Percentiles rank a stretch among this genome's conserved stretches.
These are phyloP conservation scores for Aspergillus luchuensis DNA, from an alignment of 2,329 filamentous ascomycete species.

Conservation along the genomic window DNA sequence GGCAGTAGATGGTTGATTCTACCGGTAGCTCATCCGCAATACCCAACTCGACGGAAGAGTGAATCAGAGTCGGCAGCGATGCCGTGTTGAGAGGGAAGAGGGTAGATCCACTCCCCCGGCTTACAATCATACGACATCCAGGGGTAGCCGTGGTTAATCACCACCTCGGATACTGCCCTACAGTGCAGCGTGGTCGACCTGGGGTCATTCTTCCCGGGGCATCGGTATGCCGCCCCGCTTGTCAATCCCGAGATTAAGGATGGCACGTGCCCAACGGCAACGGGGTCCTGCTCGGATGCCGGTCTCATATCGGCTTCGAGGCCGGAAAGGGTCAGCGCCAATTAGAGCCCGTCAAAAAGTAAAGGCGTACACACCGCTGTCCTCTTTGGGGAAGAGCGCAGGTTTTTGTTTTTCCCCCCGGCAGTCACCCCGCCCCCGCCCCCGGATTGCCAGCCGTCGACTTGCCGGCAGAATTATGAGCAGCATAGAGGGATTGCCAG, in stretches of 20 bases:
- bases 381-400: background rate
- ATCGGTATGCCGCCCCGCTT: background rate
- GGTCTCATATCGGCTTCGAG: background rate
- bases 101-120: background rate
- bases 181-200: background rate
- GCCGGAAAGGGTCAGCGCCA: background rate
- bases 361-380: background rate
- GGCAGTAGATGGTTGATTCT: background rate
- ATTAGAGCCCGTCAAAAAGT: background rate
- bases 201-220: background rate
- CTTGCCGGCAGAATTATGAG: background rate
- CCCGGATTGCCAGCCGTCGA: background rate
- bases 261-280: background rate
- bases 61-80: background rate
- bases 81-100: background rate
- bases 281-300: background rate
- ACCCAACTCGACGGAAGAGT: background rate
- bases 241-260: background rate
- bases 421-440: background rate
- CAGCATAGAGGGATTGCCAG: background rate
- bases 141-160: background rate
- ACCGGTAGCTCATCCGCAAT: background rate
- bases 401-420: background rate
- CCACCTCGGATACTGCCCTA: background rate
- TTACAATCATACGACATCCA: background rate